Conservation (phyloP, 495 filamentous ascomycete genomes). For the Penicillium roqueforti region DNA sequence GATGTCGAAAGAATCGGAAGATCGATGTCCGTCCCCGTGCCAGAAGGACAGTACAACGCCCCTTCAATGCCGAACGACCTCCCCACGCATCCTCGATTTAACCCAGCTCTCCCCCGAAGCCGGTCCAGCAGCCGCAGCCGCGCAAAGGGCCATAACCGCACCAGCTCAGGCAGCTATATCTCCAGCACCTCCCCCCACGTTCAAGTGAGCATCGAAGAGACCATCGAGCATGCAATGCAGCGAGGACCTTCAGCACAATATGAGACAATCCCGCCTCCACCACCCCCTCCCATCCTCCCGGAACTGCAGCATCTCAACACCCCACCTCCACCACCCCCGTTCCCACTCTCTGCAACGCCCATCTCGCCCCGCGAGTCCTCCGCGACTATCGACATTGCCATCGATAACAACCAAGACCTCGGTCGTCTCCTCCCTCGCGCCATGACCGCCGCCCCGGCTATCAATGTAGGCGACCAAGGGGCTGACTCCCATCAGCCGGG, state of each 20-base stretch:
- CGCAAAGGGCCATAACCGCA: constrained; percentile 38
- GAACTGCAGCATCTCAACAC: constrained; percentile 83
- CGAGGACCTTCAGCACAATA: constrained; percentile 32
- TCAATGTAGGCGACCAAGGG: constrained; percentile 18
- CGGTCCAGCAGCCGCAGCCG: constrained; percentile 41
- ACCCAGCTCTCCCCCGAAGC: constrained; percentile 49
- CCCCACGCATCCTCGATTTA: constrained; percentile 55
- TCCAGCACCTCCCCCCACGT: constrained; percentile 33
- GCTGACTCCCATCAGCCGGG: constrained; percentile 13
- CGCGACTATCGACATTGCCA: constrained; percentile 69
- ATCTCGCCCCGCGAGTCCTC: constrained; percentile 43
- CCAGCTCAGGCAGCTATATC: constrained; percentile 25
- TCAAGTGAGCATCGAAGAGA: constrained; percentile 62
- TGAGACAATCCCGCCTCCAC: constrained; percentile 61
- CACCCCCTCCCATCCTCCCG: constrained; percentile 64
- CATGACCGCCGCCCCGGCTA: constrained; percentile 38
- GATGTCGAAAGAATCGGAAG: constrained; percentile 54
- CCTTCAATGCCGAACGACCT: constrained; percentile 43
- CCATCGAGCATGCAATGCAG: constrained; percentile 47
- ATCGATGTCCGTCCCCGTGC: constrained; percentile 71
- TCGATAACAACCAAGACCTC: constrained; percentile 56
- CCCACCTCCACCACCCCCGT: constrained; percentile 56
- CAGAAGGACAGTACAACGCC: constrained; percentile 47
- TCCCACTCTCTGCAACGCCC: constrained; percentile 19
- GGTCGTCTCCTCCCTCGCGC: constrained; percentile 37